A percentile compares a stretch with the other conserved stretches of the same genome.
phyloP scores from a whole-genome alignment of 2,329 filamentous ascomycete species.

The Aspergillus sp. region DNA sequence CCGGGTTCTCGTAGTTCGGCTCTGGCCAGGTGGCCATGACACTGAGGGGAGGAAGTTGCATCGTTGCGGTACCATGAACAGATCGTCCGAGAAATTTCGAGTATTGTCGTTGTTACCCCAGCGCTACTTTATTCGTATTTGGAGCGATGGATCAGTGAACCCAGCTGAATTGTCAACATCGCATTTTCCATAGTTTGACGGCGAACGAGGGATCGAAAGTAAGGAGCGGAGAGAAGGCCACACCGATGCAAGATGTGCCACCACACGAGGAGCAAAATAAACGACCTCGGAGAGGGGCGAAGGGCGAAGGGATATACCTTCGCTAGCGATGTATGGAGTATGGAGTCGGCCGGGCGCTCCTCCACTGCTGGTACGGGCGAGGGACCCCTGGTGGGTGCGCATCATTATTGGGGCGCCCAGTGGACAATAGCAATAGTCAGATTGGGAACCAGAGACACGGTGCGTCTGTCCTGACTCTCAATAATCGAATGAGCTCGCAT shows the following conservation, averaged over 20 bases:
- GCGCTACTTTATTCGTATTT: no score
- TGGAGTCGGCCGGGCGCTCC: not conserved
- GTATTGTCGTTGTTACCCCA: not conserved
- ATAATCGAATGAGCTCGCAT: not conserved
- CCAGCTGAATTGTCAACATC: conserved; percentile 3
- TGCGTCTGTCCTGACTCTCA: not conserved
- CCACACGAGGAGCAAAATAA: no score
- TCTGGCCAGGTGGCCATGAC: conserved; percentile 45
- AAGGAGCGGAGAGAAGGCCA: not conserved
- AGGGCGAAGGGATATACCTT: conserved; percentile 9
- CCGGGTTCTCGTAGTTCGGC: conserved; percentile 48
- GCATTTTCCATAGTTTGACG: conserved; percentile 9
- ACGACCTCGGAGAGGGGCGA: not conserved
- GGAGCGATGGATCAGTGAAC: conserved; percentile 3
- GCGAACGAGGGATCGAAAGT: not conserved
- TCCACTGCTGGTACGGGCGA: not conserved
- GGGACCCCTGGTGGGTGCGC: not conserved
- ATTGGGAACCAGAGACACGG: not conserved
- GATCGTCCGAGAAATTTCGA: not conserved
- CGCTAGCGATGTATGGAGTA: not conserved
- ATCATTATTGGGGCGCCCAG: not conserved
- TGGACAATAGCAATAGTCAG: not conserved
- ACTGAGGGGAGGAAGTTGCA: conserved; percentile 41
- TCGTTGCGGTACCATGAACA: conserved; percentile 16
- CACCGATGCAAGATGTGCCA: no score